Evolutionary conservation across 768 basidiomycete species (phyloP).

Genomic region (Boletus sensibilis): DNA sequence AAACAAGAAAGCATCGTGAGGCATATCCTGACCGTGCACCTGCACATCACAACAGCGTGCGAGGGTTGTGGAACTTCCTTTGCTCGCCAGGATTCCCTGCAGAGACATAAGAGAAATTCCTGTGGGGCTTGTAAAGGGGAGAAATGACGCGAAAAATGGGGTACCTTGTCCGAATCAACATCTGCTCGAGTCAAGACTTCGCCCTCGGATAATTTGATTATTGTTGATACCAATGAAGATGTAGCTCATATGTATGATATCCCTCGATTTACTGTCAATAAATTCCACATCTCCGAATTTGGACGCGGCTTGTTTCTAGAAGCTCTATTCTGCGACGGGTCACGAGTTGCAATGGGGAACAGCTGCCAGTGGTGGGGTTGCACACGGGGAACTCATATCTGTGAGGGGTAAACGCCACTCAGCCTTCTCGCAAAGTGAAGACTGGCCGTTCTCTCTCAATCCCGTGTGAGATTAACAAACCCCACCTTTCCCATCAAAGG

Average conservation of each 20-base stretch:
- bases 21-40: conserved; percentile 24
- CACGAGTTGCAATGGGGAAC: background rate
- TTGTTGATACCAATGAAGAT: background rate
- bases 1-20: conserved; percentile 28
- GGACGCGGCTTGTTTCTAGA: background rate
- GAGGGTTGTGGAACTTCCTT: conserved; percentile 21
- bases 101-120: conserved; percentile 23
- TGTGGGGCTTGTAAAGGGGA: conserved; percentile 1
- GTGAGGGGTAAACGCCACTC: background rate
- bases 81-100: conserved; percentile 28
- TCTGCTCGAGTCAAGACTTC: background rate
- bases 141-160: background rate
- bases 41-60: conserved; percentile 15
- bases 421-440: background rate
- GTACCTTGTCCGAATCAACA: background rate
- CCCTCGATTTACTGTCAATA: background rate
- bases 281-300: background rate
- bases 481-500: background rate
- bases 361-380: background rate
- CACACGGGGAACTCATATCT: background rate
- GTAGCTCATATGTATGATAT: background rate
- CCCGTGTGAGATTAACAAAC: background rate
- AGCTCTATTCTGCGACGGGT: too few relatives aligned
- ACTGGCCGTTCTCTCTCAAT: background rate
- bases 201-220: background rate